Conservation (phyloP, 805 yeast genomes). For the Starmerella khaoyaiensis region DNA sequence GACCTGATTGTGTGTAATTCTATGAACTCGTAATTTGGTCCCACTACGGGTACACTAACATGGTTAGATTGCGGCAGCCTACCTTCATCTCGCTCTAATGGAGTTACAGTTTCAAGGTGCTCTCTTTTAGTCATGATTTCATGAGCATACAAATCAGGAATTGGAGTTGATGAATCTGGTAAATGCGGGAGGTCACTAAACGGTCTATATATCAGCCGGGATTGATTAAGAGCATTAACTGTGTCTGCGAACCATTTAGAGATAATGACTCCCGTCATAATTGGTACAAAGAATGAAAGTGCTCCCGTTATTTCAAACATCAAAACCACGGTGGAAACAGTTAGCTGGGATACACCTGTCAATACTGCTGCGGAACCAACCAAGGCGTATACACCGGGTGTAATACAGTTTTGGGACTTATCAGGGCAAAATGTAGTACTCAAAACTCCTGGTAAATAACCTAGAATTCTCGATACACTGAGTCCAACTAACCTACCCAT, state of each 20-base stretch:
- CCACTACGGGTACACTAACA: slow-evolving; percentile 16
- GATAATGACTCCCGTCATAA: slow-evolving; percentile 69
- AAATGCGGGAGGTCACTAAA: slow-evolving; percentile 9
- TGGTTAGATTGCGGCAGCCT: background rate
- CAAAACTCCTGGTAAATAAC: slow-evolving; percentile 25
- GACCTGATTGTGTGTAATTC: slow-evolving; percentile 8
- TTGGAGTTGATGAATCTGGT: slow-evolving; percentile 8
- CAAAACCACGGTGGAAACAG: slow-evolving; percentile 67
- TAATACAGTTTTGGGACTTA: slow-evolving; percentile 41
- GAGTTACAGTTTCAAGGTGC: slow-evolving; percentile 2
- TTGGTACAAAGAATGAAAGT: slow-evolving; percentile 66
- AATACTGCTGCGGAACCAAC: slow-evolving; percentile 78
- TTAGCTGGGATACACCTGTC: slow-evolving; percentile 69
- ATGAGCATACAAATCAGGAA: slow-evolving; percentile 12
- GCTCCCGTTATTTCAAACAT: slow-evolving; percentile 81
- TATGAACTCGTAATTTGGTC: slow-evolving; percentile 8
- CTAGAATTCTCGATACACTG: slow-evolving; percentile 55
- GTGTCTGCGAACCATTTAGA: slow-evolving; percentile 62
- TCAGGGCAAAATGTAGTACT: slow-evolving; percentile 29
- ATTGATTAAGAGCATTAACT: background rate
- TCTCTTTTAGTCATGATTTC: slow-evolving; percentile 10
- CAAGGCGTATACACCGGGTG: slow-evolving; percentile 79
- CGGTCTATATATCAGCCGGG: no score
- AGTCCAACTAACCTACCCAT: slow-evolving; percentile 83
- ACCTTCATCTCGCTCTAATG: background rate